Base-by-base conservation (phyloP, 2,329 filamentous ascomycete species). In the Penicillium sp. region DNA sequence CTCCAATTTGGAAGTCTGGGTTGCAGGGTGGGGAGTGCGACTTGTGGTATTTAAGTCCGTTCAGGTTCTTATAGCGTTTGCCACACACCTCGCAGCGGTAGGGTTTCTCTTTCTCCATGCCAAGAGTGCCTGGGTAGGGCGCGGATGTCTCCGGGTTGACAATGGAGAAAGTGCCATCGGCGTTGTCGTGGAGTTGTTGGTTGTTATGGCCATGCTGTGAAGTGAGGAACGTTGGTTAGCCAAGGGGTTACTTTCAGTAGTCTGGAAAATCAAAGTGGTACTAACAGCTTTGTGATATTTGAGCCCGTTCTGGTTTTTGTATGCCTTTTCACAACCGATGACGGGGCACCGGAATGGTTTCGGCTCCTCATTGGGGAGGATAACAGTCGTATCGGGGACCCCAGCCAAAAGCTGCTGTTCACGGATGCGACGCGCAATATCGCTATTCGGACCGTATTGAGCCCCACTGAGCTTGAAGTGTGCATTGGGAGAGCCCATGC, bases 41-140 rank as follows among this genome's bases (percentile, higher is more conserved):
- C 74, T 90, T 91, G 77, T 89, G 86, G 71, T 99, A 99, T 86
- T 99, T 99, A 59, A 99, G 84, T 6, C 94, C 94, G 75, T 99
- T 99, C 57, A 99, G 76, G 71, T 99, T 99, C 86, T 99, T 99
- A 79, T 99, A 99, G 49, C 94, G 89, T 80, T 99, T 99, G 67
- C 93, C 92, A 71, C 94, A 99, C 10, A 92, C 89, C 62, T 97
- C 92, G 74, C 94, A 99, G 70, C 92, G 92, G 73, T 97, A 97
- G 2, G 94, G 94, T 79, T 99, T 99, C 79, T 97, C 93, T 74
- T 97, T 99, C 77, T 99, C 94, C 94, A 99, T 99, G n/a, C 94
- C 94, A 34, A 96, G 81, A 1, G 94, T 97, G 31, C 94, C 94
- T 0, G 94, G 94, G 62, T 97, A 99, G 0, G 94, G 94, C 1